A percentile compares a stretch with the other conserved stretches of the same genome.
These are phyloP conservation scores for Opeltia flavorubescens DNA, from an alignment of 495 filamentous ascomycete species.

Conservation along the genomic window DNA sequence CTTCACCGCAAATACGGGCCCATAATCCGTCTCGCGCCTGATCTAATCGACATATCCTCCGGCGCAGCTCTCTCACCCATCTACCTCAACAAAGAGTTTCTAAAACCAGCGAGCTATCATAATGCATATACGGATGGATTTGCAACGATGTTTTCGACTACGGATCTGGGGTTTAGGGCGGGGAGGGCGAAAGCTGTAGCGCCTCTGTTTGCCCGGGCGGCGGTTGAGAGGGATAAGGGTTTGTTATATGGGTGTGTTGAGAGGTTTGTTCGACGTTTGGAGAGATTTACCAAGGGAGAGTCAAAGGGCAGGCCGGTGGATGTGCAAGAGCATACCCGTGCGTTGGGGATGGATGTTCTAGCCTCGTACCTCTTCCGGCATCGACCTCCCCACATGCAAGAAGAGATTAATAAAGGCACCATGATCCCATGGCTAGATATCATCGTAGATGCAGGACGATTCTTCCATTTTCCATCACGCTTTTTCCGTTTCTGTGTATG, in stretches of 20 bases:
- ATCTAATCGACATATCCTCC: not conserved
- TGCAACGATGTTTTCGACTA: constrained; percentile 33
- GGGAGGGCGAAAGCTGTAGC: constrained; percentile 31
- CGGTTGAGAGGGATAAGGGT: not conserved
- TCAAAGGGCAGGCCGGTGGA: not conserved
- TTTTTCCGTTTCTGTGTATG: constrained; percentile 24
- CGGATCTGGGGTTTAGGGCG: constrained; percentile 23
- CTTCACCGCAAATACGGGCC: not conserved
- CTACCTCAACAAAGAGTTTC: constrained; percentile 29
- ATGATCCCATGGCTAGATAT: constrained; percentile 23
- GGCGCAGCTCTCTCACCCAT: constrained; percentile 28
- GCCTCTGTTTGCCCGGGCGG: constrained; percentile 23
- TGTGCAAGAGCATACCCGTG: not conserved
- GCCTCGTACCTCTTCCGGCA: not conserved
- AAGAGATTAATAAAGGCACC: not conserved
- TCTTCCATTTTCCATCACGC: constrained; percentile 30
- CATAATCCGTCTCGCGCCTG: not conserved
- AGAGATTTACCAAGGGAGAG: not conserved
- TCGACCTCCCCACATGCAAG: not conserved
- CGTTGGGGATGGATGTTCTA: not conserved
- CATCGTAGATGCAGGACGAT: constrained; percentile 32
- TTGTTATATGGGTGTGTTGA: not conserved
- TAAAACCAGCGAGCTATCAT: constrained; percentile 27
- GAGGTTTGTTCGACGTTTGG: not conserved
- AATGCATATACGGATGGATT: constrained; percentile 39